A percentile compares a stretch with the other conserved stretches of the same genome.
Evolutionary conservation across 768 basidiomycete species (phyloP).

Genomic region (Lentinula guzmanii): DNA sequence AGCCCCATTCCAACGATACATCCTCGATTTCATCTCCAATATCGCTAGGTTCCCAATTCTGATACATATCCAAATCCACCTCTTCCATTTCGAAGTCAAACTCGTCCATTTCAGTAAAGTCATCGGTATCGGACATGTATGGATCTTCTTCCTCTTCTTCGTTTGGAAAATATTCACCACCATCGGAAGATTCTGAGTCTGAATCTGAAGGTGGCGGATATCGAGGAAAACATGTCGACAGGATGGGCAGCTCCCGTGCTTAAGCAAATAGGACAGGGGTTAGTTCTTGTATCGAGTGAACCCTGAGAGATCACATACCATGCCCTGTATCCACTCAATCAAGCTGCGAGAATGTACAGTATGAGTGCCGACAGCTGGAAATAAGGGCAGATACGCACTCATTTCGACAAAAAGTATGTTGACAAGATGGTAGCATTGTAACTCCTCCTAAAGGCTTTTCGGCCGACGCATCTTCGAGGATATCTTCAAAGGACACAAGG

Average conservation of each 20-base stretch:
- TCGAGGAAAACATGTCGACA: conserved; percentile 58
- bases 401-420: conserved; percentile 61
- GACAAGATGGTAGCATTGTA: conserved; percentile 53
- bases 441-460: conserved; percentile 27
- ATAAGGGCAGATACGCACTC: conserved; percentile 39
- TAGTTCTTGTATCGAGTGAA: not conserved
- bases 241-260: conserved; percentile 71
- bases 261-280: not conserved
- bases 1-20: conserved; percentile 27
- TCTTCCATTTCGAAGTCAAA: conserved; percentile 38
- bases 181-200: conserved; percentile 63
- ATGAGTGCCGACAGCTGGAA: not conserved
- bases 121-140: conserved; percentile 35
- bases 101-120: conserved; percentile 30
- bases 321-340: conserved; percentile 57
- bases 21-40: conserved; percentile 9
- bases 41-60: conserved; percentile 8
- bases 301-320: conserved; percentile 28
- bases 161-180: conserved; percentile 58
- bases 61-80: conserved; percentile 16
- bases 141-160: conserved; percentile 45
- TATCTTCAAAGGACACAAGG: conserved; percentile 39
- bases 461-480: not conserved
- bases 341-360: conserved; percentile 31
- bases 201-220: conserved; percentile 41